A percentile compares a stretch with the other conserved stretches of the same genome.
phyloP scores from a whole-genome alignment of 2,329 filamentous ascomycete species.

The Camptophora hylomeconis region DNA sequence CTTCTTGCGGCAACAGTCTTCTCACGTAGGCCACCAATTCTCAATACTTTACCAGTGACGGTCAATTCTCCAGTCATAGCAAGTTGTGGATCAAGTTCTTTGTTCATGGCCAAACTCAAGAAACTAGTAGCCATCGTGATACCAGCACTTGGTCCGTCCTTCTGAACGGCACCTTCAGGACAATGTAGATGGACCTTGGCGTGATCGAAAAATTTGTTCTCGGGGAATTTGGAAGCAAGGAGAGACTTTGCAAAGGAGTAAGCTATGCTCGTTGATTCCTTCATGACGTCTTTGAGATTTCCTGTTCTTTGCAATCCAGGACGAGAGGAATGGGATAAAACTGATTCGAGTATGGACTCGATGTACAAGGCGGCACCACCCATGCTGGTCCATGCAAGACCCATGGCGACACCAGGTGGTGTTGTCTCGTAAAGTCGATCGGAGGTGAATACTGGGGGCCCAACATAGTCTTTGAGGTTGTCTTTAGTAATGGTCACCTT shows the following conservation, averaged over 20 bases:
- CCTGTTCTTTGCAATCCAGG: slow-evolving; percentile 83
- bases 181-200: slow-evolving; percentile 92
- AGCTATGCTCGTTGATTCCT: slow-evolving; percentile 87
- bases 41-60: slow-evolving; percentile 86
- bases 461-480: slow-evolving; percentile 92
- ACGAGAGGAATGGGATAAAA: slow-evolving; percentile 58
- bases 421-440: slow-evolving; percentile 90
- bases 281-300: slow-evolving; percentile 94
- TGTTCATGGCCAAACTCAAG: slow-evolving; percentile 70
- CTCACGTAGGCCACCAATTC: slow-evolving; percentile 86
- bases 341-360: slow-evolving; percentile 84
- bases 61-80: slow-evolving; percentile 98
- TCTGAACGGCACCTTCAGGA: slow-evolving; percentile 88
- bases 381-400: slow-evolving; percentile 94
- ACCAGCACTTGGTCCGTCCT: slow-evolving; percentile 83
- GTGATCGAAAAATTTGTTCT: slow-evolving; percentile 93
- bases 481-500: slow-evolving; percentile 77
- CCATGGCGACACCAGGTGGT: slow-evolving; percentile 92
- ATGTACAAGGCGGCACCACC: slow-evolving; percentile 94
- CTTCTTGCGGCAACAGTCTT: slow-evolving; percentile 93
- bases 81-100: slow-evolving; percentile 66
- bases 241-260: slow-evolving; percentile 91
- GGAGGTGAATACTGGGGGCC: slow-evolving; percentile 86
- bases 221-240: slow-evolving; percentile 70
- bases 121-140: slow-evolving; percentile 97